These are phyloP conservation scores for Ophiostoma perfectum DNA, from an alignment of 2,329 filamentous ascomycete genomes.

Conservation along the genomic window DNA sequence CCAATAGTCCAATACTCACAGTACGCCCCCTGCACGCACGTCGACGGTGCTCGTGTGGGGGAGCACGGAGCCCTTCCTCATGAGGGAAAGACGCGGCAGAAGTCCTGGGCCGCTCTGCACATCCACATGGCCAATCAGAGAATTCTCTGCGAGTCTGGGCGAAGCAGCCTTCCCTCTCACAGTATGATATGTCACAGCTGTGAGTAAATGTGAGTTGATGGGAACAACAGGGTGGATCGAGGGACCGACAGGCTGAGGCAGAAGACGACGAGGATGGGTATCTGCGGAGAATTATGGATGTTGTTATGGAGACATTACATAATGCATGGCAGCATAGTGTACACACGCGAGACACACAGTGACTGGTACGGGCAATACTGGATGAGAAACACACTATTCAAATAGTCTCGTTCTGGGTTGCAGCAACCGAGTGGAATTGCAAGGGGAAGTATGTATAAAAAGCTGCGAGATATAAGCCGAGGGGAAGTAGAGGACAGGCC, in stretches of 20 bases:
- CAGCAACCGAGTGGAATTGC: too few relatives aligned
- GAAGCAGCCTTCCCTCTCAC: background rate
- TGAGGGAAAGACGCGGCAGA: constrained; percentile 3
- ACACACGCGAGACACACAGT: background rate
- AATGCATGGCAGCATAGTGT: background rate
- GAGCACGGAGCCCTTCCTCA: background rate
- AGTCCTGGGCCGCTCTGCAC: background rate
- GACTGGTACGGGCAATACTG: background rate
- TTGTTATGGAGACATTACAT: background rate
- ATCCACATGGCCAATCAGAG: background rate
- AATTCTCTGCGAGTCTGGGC: background rate
- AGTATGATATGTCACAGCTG: constrained; percentile 10
- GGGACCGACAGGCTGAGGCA: constrained; percentile 2
- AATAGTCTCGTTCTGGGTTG: background rate
- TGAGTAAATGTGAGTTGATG: constrained; percentile 8
- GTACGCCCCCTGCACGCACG: background rate
- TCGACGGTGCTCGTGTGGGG: background rate
- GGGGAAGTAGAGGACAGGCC: too few relatives aligned
- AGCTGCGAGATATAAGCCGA: background rate
- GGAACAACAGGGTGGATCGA: constrained; percentile 4
- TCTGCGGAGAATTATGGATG: constrained; percentile 9
- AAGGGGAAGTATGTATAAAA: background rate
- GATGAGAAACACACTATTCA: background rate
- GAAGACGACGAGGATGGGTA: constrained; percentile 1
- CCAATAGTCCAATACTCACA: background rate